Evolutionary conservation across 2,329 filamentous ascomycete species (phyloP).

Genomic region (Coniochaeta hoffmannii): DNA sequence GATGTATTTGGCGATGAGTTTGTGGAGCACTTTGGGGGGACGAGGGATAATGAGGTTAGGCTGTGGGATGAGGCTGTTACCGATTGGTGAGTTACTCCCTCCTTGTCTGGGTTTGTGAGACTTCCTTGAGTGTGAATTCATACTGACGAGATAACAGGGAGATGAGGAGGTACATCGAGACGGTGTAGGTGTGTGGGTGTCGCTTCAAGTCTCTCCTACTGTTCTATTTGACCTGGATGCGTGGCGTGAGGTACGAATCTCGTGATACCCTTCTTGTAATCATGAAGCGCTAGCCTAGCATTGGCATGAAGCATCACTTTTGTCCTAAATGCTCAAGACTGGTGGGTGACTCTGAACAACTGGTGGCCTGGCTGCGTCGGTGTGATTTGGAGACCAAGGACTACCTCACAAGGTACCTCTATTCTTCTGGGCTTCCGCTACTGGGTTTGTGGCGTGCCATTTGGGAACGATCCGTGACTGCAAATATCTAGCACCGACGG

Average conservation of each 20-base stretch:
- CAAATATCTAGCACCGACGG: not conserved
- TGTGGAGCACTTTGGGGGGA: constrained; percentile 91
- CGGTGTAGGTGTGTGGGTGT: constrained; percentile 39
- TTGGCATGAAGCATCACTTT: not conserved
- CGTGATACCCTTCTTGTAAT: not conserved
- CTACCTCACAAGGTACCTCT: too few species aligned
- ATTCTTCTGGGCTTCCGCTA: too few species aligned
- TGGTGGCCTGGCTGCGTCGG: too few species aligned
- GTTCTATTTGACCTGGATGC: not conserved
- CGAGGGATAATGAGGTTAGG: constrained; percentile 81
- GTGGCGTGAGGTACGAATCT: not conserved
- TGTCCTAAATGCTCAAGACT: not conserved
- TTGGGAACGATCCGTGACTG: too few species aligned
- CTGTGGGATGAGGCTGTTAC: constrained; percentile 95
- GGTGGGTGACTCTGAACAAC: too few species aligned
- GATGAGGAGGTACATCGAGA: constrained; percentile 70
- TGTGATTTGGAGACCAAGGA: too few species aligned
- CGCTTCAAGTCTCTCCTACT: not conserved
- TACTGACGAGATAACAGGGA: constrained; percentile 44
- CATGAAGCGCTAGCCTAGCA: not conserved
- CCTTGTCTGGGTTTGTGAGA: not conserved
- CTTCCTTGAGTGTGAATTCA: not conserved
- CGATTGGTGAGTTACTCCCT: constrained; percentile 65
- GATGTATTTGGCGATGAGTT: constrained; percentile 93
- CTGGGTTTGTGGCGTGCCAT: too few species aligned